Percentiles rank a stretch among this genome's conserved stretches.
phyloP scores from a whole-genome alignment of 768 basidiomycete species.

The Cubamyces sp. region DNA sequence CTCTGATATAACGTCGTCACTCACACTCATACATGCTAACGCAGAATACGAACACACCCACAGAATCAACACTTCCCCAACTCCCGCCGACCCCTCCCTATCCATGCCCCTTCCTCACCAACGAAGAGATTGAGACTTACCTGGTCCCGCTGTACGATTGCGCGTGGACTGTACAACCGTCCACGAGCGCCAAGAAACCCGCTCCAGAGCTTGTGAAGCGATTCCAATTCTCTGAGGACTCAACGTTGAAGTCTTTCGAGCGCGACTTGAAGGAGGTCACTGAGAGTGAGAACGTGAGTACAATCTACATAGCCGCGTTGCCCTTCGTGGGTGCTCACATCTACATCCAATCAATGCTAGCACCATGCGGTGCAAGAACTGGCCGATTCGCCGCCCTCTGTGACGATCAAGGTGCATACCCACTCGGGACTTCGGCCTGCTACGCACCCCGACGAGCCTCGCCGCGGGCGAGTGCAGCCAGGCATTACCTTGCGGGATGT shows the following conservation, averaged over 20 bases:
- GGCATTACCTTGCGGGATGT: slow-evolving; percentile 57
- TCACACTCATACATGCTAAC: too few relatives aligned
- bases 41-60: too few relatives aligned
- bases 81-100: slow-evolving; percentile 24
- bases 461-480: slow-evolving; percentile 30
- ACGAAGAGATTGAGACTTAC: slow-evolving; percentile 18
- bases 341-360: not conserved
- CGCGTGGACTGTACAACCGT: slow-evolving; percentile 12
- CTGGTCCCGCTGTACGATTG: slow-evolving; percentile 23
- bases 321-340: not conserved
- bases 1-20: too few relatives aligned
- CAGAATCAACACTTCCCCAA: slow-evolving; percentile 3
- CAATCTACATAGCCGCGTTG: not conserved
- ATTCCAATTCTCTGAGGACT: not conserved
- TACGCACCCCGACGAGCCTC: slow-evolving; percentile 1
- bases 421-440: slow-evolving; percentile 12
- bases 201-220: slow-evolving; percentile 19
- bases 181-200: not conserved
- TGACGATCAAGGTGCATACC: slow-evolving; percentile 16
- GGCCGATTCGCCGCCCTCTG: not conserved
- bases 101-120: slow-evolving; percentile 28
- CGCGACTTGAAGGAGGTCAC: slow-evolving; percentile 1
- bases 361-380: slow-evolving; percentile 3
- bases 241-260: not conserved
- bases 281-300: slow-evolving; percentile 18